Conservation (phyloP, 2,329 filamentous ascomycete genomes). For the Colletotrichum sp. region DNA sequence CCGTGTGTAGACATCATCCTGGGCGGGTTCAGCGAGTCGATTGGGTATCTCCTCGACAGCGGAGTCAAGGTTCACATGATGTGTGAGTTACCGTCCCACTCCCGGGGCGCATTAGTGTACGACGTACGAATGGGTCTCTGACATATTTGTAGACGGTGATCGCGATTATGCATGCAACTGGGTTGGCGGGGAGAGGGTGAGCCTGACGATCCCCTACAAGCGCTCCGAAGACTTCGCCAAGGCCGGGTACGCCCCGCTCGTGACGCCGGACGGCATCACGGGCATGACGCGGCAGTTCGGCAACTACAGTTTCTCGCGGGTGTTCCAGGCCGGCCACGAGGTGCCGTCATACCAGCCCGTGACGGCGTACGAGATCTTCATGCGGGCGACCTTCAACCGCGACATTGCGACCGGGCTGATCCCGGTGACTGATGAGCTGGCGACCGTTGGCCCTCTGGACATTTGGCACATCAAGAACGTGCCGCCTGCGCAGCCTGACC, state of each 20-base stretch:
- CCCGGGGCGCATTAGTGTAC: neutral
- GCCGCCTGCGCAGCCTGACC: conserved; percentile 47
- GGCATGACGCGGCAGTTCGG: conserved; percentile 74
- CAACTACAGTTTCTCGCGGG: conserved; percentile 66
- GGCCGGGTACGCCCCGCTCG: conserved; percentile 70
- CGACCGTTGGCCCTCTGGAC: conserved; percentile 30
- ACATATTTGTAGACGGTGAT: conserved; percentile 39
- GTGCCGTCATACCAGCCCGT: conserved; percentile 58
- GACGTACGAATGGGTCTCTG: neutral
- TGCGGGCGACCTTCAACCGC: conserved; percentile 54
- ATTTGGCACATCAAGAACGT: conserved; percentile 54
- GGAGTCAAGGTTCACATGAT: conserved; percentile 67
- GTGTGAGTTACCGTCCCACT: conserved; percentile 38
- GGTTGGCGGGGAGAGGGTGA: conserved; percentile 68
- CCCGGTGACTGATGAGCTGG: conserved; percentile 41
- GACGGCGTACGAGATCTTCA: conserved; percentile 54
- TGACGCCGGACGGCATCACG: conserved; percentile 67
- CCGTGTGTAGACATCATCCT: conserved; percentile 34
- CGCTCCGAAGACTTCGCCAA: conserved; percentile 53
- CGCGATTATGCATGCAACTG: conserved; percentile 54
- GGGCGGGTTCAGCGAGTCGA: conserved; percentile 45
- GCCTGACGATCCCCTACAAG: conserved; percentile 52
- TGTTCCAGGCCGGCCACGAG: conserved; percentile 64
- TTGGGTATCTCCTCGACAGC: conserved; percentile 47
- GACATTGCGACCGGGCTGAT: conserved; percentile 57